Evolutionary conservation across 2,329 filamentous ascomycete species (phyloP).

Genomic region (Alternaria incomplexa): DNA sequence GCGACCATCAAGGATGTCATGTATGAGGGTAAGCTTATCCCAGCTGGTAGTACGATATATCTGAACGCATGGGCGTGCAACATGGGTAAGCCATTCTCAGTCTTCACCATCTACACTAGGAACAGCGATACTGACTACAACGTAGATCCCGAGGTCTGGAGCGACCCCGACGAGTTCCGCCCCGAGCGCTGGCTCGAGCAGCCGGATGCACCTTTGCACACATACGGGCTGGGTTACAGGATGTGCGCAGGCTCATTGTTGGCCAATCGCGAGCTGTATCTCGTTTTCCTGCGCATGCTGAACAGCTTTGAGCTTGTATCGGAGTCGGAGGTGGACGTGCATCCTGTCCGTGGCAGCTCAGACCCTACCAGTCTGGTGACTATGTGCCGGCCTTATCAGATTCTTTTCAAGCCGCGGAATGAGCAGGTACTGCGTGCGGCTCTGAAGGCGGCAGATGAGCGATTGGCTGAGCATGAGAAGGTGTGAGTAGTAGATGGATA

Average conservation of each 20-base stretch:
- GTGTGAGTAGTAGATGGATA: neutral
- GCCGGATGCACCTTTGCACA: conserved; percentile 68
- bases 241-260: conserved; percentile 71
- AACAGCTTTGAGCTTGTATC: conserved; percentile 66
- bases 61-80: conserved; percentile 73
- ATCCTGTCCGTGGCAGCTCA: conserved; percentile 65
- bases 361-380: conserved; percentile 69
- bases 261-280: conserved; percentile 69
- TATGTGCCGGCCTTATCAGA: conserved; percentile 64
- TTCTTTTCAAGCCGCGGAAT: conserved; percentile 64
- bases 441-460: conserved; percentile 43
- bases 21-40: conserved; percentile 65
- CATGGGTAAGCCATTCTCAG: conserved; percentile 63
- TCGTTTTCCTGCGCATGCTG: conserved; percentile 67
- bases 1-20: conserved; percentile 65
- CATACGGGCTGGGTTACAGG: conserved; percentile 69
- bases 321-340: conserved; percentile 61
- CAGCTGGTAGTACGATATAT: conserved; percentile 68
- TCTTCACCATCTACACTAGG: neutral
- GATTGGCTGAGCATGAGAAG: conserved; percentile 25
- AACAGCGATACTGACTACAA: neutral
- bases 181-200: conserved; percentile 69
- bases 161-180: conserved; percentile 64
- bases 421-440: conserved; percentile 53
- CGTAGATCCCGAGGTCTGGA: conserved; percentile 62